phyloP scores from a whole-genome alignment of 352 stramenopile species.

The Phytophthora pseudosyringae region DNA sequence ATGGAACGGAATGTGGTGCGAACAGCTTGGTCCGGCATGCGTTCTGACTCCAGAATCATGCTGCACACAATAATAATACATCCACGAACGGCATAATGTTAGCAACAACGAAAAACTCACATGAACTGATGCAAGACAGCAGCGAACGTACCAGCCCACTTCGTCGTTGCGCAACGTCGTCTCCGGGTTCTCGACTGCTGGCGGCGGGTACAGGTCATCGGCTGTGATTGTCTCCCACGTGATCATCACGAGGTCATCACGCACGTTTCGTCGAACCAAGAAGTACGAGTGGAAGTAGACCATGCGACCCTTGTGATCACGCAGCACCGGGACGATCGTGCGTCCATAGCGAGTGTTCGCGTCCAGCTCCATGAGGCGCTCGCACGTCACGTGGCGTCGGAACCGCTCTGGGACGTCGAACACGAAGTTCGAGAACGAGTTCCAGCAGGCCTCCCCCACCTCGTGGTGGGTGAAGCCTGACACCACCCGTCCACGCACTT shows the following conservation, averaged over 20 bases:
- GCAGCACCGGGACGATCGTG: conserved; percentile 74
- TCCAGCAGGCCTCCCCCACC: conserved; percentile 73
- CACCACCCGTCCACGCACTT: conserved; percentile 68
- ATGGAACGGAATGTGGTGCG: conserved; percentile 70
- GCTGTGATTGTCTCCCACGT: conserved; percentile 73
- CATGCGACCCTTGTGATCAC: conserved; percentile 61
- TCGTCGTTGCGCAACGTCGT: conserved; percentile 77
- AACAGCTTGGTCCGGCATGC: conserved; percentile 50
- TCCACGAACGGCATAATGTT: neutral
- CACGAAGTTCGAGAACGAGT: conserved; percentile 81
- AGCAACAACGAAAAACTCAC: neutral
- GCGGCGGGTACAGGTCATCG: conserved; percentile 68
- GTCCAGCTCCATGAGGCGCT: conserved; percentile 82
- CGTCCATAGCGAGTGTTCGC: conserved; percentile 80
- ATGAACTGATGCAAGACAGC: neutral
- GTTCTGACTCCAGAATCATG: conserved; percentile 72
- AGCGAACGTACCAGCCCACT: conserved; percentile 69
- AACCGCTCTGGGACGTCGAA: conserved; percentile 75
- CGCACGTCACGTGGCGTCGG: conserved; percentile 65
- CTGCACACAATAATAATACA: conserved; percentile 32
- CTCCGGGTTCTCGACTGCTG: conserved; percentile 51
- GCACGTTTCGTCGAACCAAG: conserved; percentile 63
- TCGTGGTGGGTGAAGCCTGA: conserved; percentile 64
- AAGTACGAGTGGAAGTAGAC: conserved; percentile 87
- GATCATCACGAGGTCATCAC: conserved; percentile 65